Conservation (phyloP, 2,329 filamentous ascomycete species). For the Laburnicola sp. region DNA sequence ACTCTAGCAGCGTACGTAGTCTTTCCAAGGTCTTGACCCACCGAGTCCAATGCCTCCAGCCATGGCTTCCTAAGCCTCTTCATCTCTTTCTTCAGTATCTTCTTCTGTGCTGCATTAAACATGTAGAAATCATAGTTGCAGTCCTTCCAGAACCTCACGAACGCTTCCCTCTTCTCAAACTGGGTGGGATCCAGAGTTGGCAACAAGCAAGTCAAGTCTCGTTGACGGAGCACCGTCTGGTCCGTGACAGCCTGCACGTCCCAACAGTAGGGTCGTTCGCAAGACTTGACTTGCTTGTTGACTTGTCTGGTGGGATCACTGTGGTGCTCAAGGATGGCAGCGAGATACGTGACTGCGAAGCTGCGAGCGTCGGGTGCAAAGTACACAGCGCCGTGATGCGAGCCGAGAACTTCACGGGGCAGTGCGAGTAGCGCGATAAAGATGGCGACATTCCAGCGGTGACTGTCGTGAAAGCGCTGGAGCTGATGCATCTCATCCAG, state of each 20-base stretch:
- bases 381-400: neutral
- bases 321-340: conserved; percentile 27
- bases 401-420: neutral
- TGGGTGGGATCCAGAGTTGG: too few species aligned
- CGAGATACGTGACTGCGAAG: conserved; percentile 25
- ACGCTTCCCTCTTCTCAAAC: conserved; percentile 20
- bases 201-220: too few species aligned
- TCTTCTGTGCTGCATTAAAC: conserved; percentile 14
- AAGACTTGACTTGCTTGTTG: too few species aligned
- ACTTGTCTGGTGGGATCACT: conserved; percentile 10
- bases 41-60: conserved; percentile 13
- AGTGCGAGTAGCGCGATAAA: conserved; percentile 21
- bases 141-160: conserved; percentile 21
- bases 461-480: conserved; percentile 25
- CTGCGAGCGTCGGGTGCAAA: conserved; percentile 1
- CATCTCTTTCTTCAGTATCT: conserved; percentile 19
- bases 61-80: conserved; percentile 15
- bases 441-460: conserved; percentile 28
- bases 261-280: too few species aligned
- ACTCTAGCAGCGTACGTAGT: conserved; percentile 13
- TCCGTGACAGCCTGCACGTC: too few species aligned
- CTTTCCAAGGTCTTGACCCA: conserved; percentile 2
- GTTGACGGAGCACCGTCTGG: too few species aligned
- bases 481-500: conserved; percentile 23
- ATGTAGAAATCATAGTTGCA: conserved; percentile 17